Evolutionary conservation across 306 rosid species (phyloP).

Genomic region (Acacia acuminata): DNA sequence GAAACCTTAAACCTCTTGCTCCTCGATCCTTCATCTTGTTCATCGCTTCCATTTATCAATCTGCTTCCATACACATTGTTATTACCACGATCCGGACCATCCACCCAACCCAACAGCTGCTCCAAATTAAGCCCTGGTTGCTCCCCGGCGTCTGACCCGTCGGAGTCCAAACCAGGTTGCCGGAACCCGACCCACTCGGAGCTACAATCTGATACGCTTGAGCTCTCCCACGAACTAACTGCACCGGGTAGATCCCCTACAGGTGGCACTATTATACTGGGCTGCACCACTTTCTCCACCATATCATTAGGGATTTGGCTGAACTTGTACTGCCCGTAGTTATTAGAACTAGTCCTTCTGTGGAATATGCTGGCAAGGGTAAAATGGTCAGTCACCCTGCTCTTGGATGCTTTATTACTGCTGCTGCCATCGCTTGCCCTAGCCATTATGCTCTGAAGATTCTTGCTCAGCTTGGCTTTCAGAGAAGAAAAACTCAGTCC

Average conservation of each 20-base stretch:
- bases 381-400: conserved; percentile 87
- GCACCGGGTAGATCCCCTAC: conserved; percentile 16
- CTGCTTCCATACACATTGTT: neutral
- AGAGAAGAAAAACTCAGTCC: conserved; percentile 71
- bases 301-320: neutral
- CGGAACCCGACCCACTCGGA: conserved; percentile 59
- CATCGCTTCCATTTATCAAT: neutral
- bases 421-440: conserved; percentile 42
- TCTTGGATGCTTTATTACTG: conserved; percentile 50
- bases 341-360: conserved; percentile 20
- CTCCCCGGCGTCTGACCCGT: conserved; percentile 56
- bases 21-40: conserved; percentile 43
- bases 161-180: conserved; percentile 56
- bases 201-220: conserved; percentile 61
- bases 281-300: conserved; percentile 69
- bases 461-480: conserved; percentile 77
- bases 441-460: conserved; percentile 76
- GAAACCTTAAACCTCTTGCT: conserved; percentile 90
- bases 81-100: conserved; percentile 38
- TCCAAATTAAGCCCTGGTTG: conserved; percentile 49
- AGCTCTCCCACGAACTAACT: conserved; percentile 50
- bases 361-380: conserved; percentile 84
- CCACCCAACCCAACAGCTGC: conserved; percentile 67
- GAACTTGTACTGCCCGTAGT: neutral
- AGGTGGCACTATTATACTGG: conserved; percentile 81